A percentile compares a stretch with the other conserved stretches of the same genome.
phyloP scores from a whole-genome alignment of 2,329 filamentous ascomycete species.

The Clarireedia hainanense region DNA sequence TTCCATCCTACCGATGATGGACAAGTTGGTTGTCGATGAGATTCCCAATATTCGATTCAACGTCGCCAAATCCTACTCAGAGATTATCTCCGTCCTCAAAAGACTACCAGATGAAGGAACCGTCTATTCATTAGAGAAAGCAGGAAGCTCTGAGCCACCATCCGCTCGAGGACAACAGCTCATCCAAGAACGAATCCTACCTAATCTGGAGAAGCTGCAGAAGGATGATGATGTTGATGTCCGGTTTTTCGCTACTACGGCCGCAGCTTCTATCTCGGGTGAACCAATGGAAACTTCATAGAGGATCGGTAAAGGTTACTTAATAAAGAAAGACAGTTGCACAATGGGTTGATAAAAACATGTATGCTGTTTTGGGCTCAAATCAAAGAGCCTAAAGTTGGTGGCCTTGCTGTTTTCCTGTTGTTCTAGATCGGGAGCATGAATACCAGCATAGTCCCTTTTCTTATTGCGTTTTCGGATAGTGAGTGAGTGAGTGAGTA shows the following conservation, averaged over 20 bases:
- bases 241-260: conserved; percentile 92
- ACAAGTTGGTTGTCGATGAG: conserved; percentile 85
- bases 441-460: conserved; percentile 28
- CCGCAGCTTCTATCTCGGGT: conserved; percentile 47
- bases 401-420: conserved; percentile 18
- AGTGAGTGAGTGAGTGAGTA: neutral
- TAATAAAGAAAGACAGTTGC: conserved; percentile 17
- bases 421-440: conserved; percentile 28
- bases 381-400: conserved; percentile 20
- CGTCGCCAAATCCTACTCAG: conserved; percentile 92
- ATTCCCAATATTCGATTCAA: conserved; percentile 99
- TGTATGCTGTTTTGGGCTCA: conserved; percentile 20
- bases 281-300: conserved; percentile 48
- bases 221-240: conserved; percentile 98
- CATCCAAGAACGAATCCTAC: conserved; percentile 79
- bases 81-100: conserved; percentile 85
- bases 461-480: neutral
- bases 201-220: conserved; percentile 89
- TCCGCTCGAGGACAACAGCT: conserved; percentile 69
- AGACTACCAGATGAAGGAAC: conserved; percentile 85
- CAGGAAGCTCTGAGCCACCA: conserved; percentile 50
- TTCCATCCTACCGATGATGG: conserved; percentile 91
- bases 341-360: conserved; percentile 16
- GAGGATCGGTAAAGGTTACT: conserved; percentile 29
- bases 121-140: conserved; percentile 76